phyloP scores from a whole-genome alignment of 805 yeast species.

The Candida glaebosa region DNA sequence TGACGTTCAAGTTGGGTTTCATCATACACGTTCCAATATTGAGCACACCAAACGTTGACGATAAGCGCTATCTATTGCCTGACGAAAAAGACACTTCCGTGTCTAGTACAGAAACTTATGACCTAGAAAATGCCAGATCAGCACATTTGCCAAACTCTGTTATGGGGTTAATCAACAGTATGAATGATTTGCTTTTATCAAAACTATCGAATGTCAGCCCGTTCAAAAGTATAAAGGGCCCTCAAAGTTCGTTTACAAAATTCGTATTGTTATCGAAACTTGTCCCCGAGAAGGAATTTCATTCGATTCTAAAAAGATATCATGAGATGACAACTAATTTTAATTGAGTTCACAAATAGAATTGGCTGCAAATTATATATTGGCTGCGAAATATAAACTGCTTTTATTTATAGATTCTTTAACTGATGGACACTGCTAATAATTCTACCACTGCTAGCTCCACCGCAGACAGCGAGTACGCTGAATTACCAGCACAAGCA shows the following conservation, averaged over 20 bases:
- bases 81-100: conserved; percentile 18
- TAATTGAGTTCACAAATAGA: conserved; percentile 1
- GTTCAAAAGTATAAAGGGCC: not conserved
- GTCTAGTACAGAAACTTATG: conserved; percentile 17
- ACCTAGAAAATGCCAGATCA: conserved; percentile 6
- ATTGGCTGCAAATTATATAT: not conserved
- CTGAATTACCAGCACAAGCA: conserved; percentile 38
- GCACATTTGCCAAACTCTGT: not conserved
- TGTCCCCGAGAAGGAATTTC: conserved; percentile 4
- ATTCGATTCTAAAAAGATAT: conserved; percentile 4
- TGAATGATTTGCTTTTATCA: no score
- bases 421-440: not conserved
- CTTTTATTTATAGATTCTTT: not conserved
- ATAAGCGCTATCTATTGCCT: conserved; percentile 10
- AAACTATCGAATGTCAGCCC: not conserved
- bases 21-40: conserved; percentile 27
- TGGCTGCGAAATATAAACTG: no score
- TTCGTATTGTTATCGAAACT: conserved; percentile 10
- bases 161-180: not conserved
- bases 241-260: conserved; percentile 7
- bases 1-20: conserved; percentile 13
- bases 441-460: not conserved
- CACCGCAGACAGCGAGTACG: conserved; percentile 4
- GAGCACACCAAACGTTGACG: conserved; percentile 26
- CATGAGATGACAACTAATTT: conserved; percentile 2